phyloP scores from a whole-genome alignment of 78 protist genomes.

The Corallochytrium limacisporum region DNA sequence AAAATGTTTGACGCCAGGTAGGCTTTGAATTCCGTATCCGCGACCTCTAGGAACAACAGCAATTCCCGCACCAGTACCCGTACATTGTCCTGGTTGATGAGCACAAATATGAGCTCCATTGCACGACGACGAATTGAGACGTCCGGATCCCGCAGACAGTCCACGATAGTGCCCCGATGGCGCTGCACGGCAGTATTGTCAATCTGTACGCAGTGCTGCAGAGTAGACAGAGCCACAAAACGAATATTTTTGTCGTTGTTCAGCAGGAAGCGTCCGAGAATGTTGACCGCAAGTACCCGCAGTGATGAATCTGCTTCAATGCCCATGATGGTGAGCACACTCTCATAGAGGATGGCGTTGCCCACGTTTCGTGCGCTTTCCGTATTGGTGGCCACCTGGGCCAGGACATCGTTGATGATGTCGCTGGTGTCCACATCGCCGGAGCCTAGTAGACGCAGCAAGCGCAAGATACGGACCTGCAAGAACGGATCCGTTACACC shows the following conservation, averaged over 20 bases:
- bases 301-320: conserved; percentile 40
- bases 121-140: conserved; percentile 91
- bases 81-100: conserved; percentile 53
- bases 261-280: conserved; percentile 83
- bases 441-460: conserved; percentile 67
- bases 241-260: conserved; percentile 87
- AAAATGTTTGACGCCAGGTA: background rate
- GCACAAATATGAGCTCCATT: conserved; percentile 76
- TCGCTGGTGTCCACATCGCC: conserved; percentile 55
- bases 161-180: conserved; percentile 77
- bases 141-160: conserved; percentile 94
- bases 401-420: conserved; percentile 85
- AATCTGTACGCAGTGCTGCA: conserved; percentile 9
- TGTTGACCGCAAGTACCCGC: conserved; percentile 83
- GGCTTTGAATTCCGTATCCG: conserved; percentile 27
- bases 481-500: conserved; percentile 96
- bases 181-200: conserved; percentile 85
- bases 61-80: conserved; percentile 26
- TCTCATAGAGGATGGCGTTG: conserved; percentile 88
- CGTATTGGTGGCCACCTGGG: conserved; percentile 91
- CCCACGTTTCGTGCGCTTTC: conserved; percentile 79
- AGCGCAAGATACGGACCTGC: conserved; percentile 61
- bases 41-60: conserved; percentile 39
- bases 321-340: conserved; percentile 82
- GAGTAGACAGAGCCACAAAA: conserved; percentile 74